phyloP scores from a whole-genome alignment of 1,284 basidiomycete genomes.

The Cryptococcus sp. region DNA sequence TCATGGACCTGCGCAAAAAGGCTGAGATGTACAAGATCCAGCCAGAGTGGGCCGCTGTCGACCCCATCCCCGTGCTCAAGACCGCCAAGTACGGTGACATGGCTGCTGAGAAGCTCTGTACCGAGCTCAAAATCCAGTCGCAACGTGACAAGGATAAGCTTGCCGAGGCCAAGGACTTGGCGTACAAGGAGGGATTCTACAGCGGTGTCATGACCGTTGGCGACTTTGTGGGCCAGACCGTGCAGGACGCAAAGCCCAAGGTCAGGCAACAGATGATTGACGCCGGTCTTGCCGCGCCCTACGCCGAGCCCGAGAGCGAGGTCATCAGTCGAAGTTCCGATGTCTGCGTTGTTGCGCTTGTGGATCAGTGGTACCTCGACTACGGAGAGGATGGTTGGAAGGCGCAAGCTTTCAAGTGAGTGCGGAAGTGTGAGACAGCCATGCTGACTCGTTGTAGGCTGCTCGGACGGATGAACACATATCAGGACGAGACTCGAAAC shows the following conservation, averaged over 20 bases:
- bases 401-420: conserved; percentile 77
- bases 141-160: conserved; percentile 93
- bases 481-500: conserved; percentile 84
- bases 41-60: conserved; percentile 80
- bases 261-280: conserved; percentile 84
- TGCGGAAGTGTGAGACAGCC: conserved; percentile 15
- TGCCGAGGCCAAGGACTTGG: conserved; percentile 94
- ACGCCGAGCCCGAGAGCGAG: conserved; percentile 93
- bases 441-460: conserved; percentile 58
- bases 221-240: conserved; percentile 80
- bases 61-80: conserved; percentile 83
- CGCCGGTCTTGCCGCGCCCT: conserved; percentile 76
- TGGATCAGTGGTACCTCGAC: conserved; percentile 99
- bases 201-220: conserved; percentile 87
- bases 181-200: conserved; percentile 99
- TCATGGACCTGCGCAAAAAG: conserved; percentile 94
- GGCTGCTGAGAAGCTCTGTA: conserved; percentile 82
- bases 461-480: conserved; percentile 84
- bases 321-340: conserved; percentile 88
- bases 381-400: conserved; percentile 93
- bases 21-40: conserved; percentile 96
- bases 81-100: conserved; percentile 91
- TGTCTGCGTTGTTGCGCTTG: conserved; percentile 95
- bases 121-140: conserved; percentile 91
- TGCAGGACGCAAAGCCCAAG: conserved; percentile 88